These are phyloP conservation scores for Mycena sanguinolenta DNA, from an alignment of 768 basidiomycete genomes.

Conservation along the genomic window DNA sequence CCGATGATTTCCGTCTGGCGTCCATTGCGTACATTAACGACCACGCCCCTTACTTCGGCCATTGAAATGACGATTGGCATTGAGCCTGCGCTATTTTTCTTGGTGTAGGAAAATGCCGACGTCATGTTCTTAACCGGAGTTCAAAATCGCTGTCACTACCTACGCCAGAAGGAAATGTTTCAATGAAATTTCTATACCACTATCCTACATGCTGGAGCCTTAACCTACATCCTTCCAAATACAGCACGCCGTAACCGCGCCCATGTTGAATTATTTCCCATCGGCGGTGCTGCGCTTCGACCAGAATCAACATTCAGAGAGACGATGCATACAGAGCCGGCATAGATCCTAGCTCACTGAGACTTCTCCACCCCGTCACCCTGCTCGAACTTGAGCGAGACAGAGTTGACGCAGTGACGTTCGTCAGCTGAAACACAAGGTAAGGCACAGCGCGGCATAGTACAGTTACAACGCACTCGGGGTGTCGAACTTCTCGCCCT, in stretches of 20 bases:
- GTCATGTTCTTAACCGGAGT: neutral
- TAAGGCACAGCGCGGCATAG: neutral
- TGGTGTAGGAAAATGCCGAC: too few species aligned
- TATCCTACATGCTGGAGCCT: neutral
- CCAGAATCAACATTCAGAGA: conserved; percentile 2
- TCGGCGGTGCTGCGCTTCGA: conserved; percentile 10
- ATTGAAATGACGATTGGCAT: neutral
- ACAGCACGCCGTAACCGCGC: conserved; percentile 18
- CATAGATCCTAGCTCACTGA: conserved; percentile 29
- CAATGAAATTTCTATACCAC: neutral
- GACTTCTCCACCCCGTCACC: conserved; percentile 49
- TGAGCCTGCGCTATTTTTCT: too few species aligned
- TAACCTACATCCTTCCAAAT: conserved; percentile 27
- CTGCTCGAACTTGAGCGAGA: conserved; percentile 83
- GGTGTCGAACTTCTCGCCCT: conserved; percentile 86
- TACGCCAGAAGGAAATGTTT: neutral
- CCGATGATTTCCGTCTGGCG: conserved; percentile 34
- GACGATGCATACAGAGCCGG: neutral
- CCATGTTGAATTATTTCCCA: conserved; percentile 5
- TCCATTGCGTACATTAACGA: conserved; percentile 35
- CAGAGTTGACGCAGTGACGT: conserved; percentile 91
- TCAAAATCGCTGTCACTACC: neutral
- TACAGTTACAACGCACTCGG: conserved; percentile 68
- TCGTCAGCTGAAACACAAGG: conserved; percentile 71
- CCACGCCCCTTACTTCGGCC: conserved; percentile 3